These are phyloP conservation scores for Vaccinium macrocarpon DNA, from an alignment of 148 eudicot genomes.

Conservation along the genomic window DNA sequence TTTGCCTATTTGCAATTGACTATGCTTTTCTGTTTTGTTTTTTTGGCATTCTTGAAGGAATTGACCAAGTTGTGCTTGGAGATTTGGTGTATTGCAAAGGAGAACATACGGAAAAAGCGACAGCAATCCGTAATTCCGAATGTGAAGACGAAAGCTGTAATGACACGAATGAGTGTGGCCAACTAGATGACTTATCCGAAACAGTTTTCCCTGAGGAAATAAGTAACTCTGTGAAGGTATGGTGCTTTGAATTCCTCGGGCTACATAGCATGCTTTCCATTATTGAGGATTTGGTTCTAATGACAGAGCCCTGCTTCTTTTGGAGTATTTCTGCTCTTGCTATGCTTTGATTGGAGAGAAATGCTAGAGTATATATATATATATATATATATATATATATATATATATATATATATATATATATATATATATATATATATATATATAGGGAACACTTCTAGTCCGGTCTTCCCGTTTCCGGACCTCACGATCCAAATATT, in stretches of 20 bases:
- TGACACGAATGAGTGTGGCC: conserved; percentile 39
- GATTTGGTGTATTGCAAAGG: conserved; percentile 83
- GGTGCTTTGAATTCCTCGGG: conserved; percentile 13
- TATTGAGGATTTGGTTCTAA: too few species aligned
- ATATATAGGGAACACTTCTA: too few species aligned
- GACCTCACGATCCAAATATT: too few species aligned
- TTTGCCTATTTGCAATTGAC: not conserved
- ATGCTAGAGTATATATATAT: too few species aligned
- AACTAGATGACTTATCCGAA: conserved; percentile 55
- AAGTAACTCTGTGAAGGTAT: conserved; percentile 68
- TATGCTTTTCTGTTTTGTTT: not conserved
- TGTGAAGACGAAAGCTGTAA: conserved; percentile 38
- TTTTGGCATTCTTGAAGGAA: conserved; percentile 44
- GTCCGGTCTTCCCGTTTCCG: too few species aligned
- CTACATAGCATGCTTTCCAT: not conserved
- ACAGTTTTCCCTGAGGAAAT: conserved; percentile 51
- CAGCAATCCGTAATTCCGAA: conserved; percentile 25
- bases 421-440: too few species aligned
- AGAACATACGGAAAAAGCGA: conserved; percentile 36
- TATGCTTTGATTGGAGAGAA: too few species aligned
- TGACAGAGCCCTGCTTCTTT: too few species aligned
- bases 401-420: too few species aligned
- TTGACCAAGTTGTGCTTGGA: conserved; percentile 70
- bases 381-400: too few species aligned
- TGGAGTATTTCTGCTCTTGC: too few species aligned